phyloP scores from a whole-genome alignment of 2,329 filamentous ascomycete species.

The Thielaviopsis populi region DNA sequence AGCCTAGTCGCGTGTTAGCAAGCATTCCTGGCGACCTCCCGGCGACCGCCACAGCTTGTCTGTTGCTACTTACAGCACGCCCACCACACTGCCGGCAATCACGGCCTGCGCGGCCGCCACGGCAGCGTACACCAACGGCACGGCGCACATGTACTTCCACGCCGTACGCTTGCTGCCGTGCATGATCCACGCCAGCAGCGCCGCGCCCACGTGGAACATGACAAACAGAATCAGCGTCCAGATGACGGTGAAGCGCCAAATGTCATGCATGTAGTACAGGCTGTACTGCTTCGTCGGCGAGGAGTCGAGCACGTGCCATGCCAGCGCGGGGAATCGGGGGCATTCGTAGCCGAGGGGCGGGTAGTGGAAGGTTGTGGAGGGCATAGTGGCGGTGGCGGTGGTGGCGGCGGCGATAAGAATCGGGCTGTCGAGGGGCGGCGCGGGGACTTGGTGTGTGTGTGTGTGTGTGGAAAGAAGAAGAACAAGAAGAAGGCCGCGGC shows the following conservation, averaged over 20 bases:
- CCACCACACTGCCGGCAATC: conserved; percentile 67
- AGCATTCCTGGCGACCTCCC: no score
- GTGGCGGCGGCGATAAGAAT: no score
- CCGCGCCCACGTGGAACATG: conserved; percentile 57
- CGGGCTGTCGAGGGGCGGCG: not conserved
- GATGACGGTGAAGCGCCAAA: conserved; percentile 74
- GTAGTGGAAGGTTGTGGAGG: conserved; percentile 18
- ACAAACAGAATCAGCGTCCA: conserved; percentile 76
- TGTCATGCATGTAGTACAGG: conserved; percentile 60
- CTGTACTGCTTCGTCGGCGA: conserved; percentile 33
- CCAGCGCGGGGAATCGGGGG: conserved; percentile 68
- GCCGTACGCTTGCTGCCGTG: conserved; percentile 45
- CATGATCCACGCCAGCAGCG: conserved; percentile 55
- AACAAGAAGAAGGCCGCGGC: not conserved
- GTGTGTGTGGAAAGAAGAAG: not conserved
- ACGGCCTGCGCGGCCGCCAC: conserved; percentile 63
- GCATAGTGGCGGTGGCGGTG: not conserved
- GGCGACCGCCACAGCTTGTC: not conserved
- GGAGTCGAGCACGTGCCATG: conserved; percentile 46
- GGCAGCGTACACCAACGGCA: conserved; percentile 54
- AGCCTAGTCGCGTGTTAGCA: conserved; percentile 47
- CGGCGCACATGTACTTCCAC: conserved; percentile 52
- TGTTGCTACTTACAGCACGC: conserved; percentile 48
- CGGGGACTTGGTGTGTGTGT: not conserved
- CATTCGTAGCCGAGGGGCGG: conserved; percentile 42